Evolutionary conservation across 148 eudicot species (phyloP).

Genomic region (Chenopodium suecicum): DNA sequence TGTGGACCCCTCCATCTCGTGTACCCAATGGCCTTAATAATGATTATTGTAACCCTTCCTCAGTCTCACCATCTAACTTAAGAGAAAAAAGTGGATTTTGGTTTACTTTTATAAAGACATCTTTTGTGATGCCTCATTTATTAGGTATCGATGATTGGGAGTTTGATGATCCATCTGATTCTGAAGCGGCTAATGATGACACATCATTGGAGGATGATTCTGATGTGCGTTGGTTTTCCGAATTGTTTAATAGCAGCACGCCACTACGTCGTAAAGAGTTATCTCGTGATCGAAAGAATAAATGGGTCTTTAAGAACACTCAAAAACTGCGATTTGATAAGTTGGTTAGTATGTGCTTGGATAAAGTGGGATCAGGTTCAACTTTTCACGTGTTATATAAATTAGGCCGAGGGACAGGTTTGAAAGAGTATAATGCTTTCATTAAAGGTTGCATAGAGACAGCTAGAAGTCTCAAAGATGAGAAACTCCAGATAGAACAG

Average conservation of each 20-base stretch:
- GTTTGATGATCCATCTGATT: constrained; percentile 15
- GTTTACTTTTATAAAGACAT: background rate
- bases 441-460: constrained; percentile 54
- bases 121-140: background rate
- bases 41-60: background rate
- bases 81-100: background rate
- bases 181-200: constrained; percentile 21
- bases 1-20: background rate
- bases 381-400: constrained; percentile 52
- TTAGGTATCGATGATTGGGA: constrained; percentile 13
- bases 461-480: constrained; percentile 61
- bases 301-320: constrained; percentile 62
- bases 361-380: constrained; percentile 57
- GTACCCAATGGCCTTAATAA: background rate
- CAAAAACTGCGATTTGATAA: constrained; percentile 43
- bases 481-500: constrained; percentile 45
- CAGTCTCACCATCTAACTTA: background rate
- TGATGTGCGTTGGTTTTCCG: constrained; percentile 41
- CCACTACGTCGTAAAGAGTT: constrained; percentile 54
- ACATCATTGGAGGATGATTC: constrained; percentile 20
- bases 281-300: constrained; percentile 60
- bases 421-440: constrained; percentile 65
- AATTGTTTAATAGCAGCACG: constrained; percentile 22
- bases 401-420: constrained; percentile 72
- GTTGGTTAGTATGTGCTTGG: constrained; percentile 51